These are phyloP conservation scores for Acanthochlamys bracteata DNA, from an alignment of 106 monocot species.

Conservation along the genomic window DNA sequence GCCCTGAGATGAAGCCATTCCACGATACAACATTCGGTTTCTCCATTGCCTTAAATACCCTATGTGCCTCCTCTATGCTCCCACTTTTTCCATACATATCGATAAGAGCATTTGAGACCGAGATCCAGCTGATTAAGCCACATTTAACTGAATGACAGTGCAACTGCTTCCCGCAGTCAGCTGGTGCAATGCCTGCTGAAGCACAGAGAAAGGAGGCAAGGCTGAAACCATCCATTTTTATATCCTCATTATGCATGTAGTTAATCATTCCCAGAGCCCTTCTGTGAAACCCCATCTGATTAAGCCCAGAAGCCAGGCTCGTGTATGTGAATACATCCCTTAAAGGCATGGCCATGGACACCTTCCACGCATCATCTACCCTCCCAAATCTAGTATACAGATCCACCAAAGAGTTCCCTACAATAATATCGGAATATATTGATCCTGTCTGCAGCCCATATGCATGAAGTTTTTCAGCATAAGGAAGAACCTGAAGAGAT, in stretches of 20 bases:
- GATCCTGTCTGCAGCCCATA: slow-evolving; percentile 40
- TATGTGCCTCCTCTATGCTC: slow-evolving; percentile 32
- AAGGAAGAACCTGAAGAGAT: slow-evolving; percentile 13
- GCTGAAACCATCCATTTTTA: slow-evolving; percentile 43
- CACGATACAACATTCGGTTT: slow-evolving; percentile 82
- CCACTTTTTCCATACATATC: slow-evolving; percentile 88
- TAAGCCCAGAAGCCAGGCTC: slow-evolving; percentile 57
- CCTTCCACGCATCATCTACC: slow-evolving; percentile 31
- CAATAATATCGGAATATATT: slow-evolving; percentile 16
- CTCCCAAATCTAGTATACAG: slow-evolving; percentile 46
- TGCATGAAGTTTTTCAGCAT: slow-evolving; percentile 48
- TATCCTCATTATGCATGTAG: slow-evolving; percentile 32
- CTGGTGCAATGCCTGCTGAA: slow-evolving; percentile 38
- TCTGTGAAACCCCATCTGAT: slow-evolving; percentile 39
- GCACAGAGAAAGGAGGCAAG: slow-evolving; percentile 67
- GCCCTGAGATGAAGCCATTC: slow-evolving; percentile 63
- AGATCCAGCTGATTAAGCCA: slow-evolving; percentile 32
- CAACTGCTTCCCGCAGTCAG: slow-evolving; percentile 53
- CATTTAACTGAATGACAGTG: slow-evolving; percentile 58
- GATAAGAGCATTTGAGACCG: slow-evolving; percentile 71
- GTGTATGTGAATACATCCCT: slow-evolving; percentile 67
- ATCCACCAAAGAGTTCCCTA: slow-evolving; percentile 74
- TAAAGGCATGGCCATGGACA: slow-evolving; percentile 29
- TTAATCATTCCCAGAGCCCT: slow-evolving; percentile 34
- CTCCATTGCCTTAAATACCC: slow-evolving; percentile 29